These are phyloP conservation scores for Rhizopogon vulgaris DNA, from an alignment of 768 basidiomycete species.

Conservation along the genomic window DNA sequence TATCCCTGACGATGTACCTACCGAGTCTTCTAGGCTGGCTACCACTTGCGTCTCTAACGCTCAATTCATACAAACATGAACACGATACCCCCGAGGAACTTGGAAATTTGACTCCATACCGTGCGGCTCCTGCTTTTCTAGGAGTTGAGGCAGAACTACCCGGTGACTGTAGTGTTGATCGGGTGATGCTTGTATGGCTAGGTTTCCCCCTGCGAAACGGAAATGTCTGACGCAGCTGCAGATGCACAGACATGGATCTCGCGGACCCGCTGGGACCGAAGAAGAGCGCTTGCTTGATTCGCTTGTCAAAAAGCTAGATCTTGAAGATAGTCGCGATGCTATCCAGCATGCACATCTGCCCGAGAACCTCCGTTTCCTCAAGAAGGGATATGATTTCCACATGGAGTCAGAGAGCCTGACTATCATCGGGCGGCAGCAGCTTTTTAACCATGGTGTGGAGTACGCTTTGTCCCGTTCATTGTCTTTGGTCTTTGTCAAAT, in stretches of 20 bases:
- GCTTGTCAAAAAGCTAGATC: constrained; percentile 26
- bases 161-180: constrained; percentile 25
- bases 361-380: constrained; percentile 28
- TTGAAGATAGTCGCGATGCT: constrained; percentile 11
- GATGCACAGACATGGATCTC: constrained; percentile 39
- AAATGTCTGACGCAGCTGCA: constrained; percentile 5
- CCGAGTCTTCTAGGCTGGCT: neutral
- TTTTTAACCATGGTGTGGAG: constrained; percentile 36
- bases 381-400: constrained; percentile 28
- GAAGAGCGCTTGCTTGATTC: constrained; percentile 26
- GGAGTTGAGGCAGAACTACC: constrained; percentile 22
- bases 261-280: constrained; percentile 22
- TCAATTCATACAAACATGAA: neutral
- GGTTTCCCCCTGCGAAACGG: too few species aligned
- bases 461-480: constrained; percentile 8
- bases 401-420: constrained; percentile 32
- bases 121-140: constrained; percentile 16
- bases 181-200: constrained; percentile 24
- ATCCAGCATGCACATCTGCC: constrained; percentile 27
- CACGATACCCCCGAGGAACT: constrained; percentile 8
- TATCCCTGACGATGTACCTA: neutral
- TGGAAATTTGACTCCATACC: constrained; percentile 27
- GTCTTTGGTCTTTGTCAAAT: neutral
- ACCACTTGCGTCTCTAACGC: neutral
- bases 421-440: constrained; percentile 28